Percentiles rank a stretch among this genome's conserved stretches.
These are phyloP conservation scores for Phellinidium pouzarii DNA, from an alignment of 1,284 basidiomycete species.

Conservation along the genomic window DNA sequence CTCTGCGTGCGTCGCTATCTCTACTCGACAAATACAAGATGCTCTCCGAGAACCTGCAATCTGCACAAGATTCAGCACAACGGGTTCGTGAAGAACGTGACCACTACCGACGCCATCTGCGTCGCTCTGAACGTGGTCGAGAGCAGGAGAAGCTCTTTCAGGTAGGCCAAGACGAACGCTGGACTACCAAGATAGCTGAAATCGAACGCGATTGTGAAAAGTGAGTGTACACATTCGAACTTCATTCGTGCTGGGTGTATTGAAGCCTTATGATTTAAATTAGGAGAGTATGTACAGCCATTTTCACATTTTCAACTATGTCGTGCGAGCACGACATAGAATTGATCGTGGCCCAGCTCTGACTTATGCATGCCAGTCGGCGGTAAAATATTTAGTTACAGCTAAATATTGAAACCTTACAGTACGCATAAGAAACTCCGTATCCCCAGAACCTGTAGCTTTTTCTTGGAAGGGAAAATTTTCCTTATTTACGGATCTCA, in stretches of 20 bases:
- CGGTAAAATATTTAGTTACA: no score
- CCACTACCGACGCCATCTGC: not conserved
- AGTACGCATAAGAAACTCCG: no score
- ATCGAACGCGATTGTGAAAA: constrained; percentile 11
- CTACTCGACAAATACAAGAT: not conserved
- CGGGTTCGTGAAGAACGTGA: constrained; percentile 12
- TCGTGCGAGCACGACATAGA: no score
- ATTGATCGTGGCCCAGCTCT: no score
- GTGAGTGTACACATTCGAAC: not conserved
- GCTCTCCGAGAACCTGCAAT: not conserved
- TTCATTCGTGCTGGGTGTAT: not conserved
- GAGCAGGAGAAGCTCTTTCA: constrained; percentile 10
- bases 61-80: not conserved
- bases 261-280: not conserved
- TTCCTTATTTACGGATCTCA: no score
- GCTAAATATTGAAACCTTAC: no score
- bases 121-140: not conserved
- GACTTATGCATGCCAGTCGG: no score
- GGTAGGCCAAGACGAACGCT: constrained; percentile 2
- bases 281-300: constrained; percentile 13
- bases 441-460: no score
- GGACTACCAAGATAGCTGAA: constrained; percentile 7
- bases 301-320: not conserved
- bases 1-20: not conserved
- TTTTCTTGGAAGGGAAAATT: no score